These are phyloP conservation scores for Solanum habrochaites DNA, from an alignment of 257 asterid genomes.

Conservation along the genomic window DNA sequence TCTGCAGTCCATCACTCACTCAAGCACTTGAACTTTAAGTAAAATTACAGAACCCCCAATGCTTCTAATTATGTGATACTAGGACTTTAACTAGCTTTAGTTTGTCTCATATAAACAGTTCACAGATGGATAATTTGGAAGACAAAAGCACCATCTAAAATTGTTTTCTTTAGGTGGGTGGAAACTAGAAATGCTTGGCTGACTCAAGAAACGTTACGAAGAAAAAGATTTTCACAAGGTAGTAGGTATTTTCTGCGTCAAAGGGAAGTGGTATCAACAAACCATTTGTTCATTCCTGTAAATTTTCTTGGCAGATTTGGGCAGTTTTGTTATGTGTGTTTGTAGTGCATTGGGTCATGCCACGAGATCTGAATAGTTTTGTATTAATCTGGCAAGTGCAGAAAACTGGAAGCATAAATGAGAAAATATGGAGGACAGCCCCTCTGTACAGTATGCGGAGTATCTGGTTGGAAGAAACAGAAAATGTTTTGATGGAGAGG, in stretches of 20 bases:
- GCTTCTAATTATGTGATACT: not conserved
- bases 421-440: not conserved
- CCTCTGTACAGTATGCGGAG: not conserved
- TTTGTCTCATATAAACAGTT: not conserved
- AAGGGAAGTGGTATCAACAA: not conserved
- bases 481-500: not conserved
- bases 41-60: not conserved
- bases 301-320: not conserved
- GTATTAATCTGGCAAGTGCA: not conserved
- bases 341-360: not conserved
- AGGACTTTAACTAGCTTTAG: not conserved
- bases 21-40: not conserved
- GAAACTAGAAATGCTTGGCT: not conserved
- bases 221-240: not conserved
- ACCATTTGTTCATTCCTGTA: not conserved
- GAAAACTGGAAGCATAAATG: not conserved
- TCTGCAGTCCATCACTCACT: not conserved
- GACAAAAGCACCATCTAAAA: not conserved
- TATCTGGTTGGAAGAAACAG: not conserved
- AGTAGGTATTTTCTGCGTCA: not conserved
- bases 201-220: not conserved
- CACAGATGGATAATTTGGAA: not conserved
- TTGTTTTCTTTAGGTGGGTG: not conserved
- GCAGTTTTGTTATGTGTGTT: not conserved
- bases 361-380: not conserved